These are phyloP conservation scores for Micractinium sp. DNA, from an alignment of 139 green algal genomes.

Conservation along the genomic window DNA sequence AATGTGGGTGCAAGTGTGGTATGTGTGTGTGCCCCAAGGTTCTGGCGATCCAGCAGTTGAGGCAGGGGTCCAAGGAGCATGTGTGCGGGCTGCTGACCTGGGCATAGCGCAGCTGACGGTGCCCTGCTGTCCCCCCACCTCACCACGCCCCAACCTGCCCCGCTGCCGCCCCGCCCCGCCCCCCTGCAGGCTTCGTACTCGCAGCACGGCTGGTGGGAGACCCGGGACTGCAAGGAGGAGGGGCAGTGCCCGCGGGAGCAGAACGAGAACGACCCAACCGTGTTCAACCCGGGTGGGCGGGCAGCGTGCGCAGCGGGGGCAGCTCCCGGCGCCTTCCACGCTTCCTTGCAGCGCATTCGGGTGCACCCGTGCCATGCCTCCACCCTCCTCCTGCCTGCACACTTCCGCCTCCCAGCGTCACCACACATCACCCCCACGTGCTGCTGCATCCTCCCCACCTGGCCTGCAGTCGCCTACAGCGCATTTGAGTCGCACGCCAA, in stretches of 20 bases:
- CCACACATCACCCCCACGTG: too few relatives aligned
- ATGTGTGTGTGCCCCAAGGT: too few relatives aligned
- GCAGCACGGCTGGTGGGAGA: slow-evolving; percentile 48
- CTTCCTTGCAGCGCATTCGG: too few relatives aligned
- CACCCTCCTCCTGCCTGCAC: not conserved
- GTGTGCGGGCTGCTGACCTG: too few relatives aligned
- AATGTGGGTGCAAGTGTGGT: not conserved
- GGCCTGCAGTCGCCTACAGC: slow-evolving; percentile 7
- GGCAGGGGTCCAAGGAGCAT: too few relatives aligned
- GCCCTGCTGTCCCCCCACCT: not conserved
- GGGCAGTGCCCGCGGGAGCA: slow-evolving; percentile 32
- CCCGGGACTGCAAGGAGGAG: slow-evolving; percentile 33
- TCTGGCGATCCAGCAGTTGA: too few relatives aligned
- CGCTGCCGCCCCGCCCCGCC: not conserved
- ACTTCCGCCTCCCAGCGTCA: not conserved
- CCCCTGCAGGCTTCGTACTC: slow-evolving; percentile 11
- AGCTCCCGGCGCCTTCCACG: too few relatives aligned
- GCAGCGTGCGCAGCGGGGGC: not conserved
- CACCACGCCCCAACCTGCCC: not conserved
- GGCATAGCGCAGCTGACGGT: too few relatives aligned
- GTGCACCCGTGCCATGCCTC: too few relatives aligned
- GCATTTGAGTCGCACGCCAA: slow-evolving; percentile 39
- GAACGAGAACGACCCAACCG: slow-evolving; percentile 10
- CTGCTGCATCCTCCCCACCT: too few relatives aligned
- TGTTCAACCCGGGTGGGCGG: not conserved